A percentile compares a stretch with the other conserved stretches of the same genome.
phyloP scores from a whole-genome alignment of 176 grass and related monocot genomes.

The Triticum urartu region DNA sequence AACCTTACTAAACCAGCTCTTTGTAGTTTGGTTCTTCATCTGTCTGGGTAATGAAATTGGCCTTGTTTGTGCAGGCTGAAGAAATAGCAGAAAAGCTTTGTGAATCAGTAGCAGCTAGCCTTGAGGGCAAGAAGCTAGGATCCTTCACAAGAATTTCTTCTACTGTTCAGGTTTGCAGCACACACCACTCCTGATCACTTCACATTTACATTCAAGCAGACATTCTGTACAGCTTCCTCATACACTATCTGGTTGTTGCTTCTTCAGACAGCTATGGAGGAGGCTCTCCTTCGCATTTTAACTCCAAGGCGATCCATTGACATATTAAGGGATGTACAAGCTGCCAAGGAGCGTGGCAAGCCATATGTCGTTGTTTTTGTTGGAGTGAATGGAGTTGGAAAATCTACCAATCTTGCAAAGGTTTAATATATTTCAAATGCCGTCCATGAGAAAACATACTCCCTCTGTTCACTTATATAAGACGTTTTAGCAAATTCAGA shows the following conservation, averaged over 20 bases:
- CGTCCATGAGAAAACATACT: not conserved
- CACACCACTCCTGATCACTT: not conserved
- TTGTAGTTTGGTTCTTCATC: constrained; percentile 5
- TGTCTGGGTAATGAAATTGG: constrained; percentile 12
- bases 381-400: constrained; percentile 95
- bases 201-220: not conserved
- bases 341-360: constrained; percentile 91
- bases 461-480: no score
- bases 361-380: constrained; percentile 97
- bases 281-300: constrained; percentile 84
- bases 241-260: not conserved
- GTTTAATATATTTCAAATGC: constrained; percentile 36
- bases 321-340: constrained; percentile 85
- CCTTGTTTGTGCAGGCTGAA: constrained; percentile 60
- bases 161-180: constrained; percentile 72
- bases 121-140: constrained; percentile 88
- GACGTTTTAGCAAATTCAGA: no score
- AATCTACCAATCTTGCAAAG: constrained; percentile 97
- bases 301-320: constrained; percentile 91
- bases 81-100: constrained; percentile 96
- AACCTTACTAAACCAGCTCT: not conserved
- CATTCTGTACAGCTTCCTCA: constrained; percentile 4
- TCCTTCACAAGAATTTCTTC: constrained; percentile 96
- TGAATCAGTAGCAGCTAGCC: constrained; percentile 86
- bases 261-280: constrained; percentile 88